These are phyloP conservation scores for Phoma sp. DNA, from an alignment of 2,329 filamentous ascomycete species.

Conservation along the genomic window DNA sequence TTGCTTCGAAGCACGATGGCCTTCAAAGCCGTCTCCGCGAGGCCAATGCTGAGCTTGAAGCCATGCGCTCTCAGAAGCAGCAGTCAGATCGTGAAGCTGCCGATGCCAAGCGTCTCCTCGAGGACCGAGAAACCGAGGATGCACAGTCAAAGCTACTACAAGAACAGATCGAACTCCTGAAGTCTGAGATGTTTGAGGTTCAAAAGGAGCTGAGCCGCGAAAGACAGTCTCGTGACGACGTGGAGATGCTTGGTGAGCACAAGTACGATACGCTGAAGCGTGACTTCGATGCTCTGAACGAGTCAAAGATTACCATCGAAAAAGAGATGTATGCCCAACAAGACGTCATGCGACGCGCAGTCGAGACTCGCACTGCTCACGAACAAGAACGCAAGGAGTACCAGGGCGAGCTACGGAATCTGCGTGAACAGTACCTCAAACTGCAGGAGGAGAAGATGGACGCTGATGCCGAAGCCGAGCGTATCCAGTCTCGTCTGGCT, in stretches of 20 bases:
- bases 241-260: conserved; percentile 88
- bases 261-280: conserved; percentile 83
- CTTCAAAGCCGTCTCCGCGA: conserved; percentile 79
- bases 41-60: conserved; percentile 85
- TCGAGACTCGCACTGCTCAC: conserved; percentile 78
- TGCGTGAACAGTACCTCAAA: conserved; percentile 83
- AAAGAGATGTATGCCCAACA: conserved; percentile 97
- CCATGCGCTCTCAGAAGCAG: conserved; percentile 81
- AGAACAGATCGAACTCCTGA: conserved; percentile 85
- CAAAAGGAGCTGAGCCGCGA: conserved; percentile 91
- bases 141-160: conserved; percentile 87
- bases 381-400: conserved; percentile 91
- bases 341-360: conserved; percentile 84
- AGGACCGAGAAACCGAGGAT: conserved; percentile 89
- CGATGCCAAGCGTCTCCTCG: conserved; percentile 84
- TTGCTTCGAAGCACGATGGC: conserved; percentile 80
- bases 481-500: conserved; percentile 77
- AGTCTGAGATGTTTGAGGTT: conserved; percentile 81
- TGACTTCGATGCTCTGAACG: conserved; percentile 85
- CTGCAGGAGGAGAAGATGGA: conserved; percentile 86
- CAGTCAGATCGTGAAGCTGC: conserved; percentile 88
- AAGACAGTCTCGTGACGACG: conserved; percentile 91
- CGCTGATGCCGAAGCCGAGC: conserved; percentile 81
- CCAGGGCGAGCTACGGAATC: conserved; percentile 80
- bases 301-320: conserved; percentile 95